Conservation (phyloP, 2,329 filamentous ascomycete species). For the Pseudogymnoascus verrucosus region DNA sequence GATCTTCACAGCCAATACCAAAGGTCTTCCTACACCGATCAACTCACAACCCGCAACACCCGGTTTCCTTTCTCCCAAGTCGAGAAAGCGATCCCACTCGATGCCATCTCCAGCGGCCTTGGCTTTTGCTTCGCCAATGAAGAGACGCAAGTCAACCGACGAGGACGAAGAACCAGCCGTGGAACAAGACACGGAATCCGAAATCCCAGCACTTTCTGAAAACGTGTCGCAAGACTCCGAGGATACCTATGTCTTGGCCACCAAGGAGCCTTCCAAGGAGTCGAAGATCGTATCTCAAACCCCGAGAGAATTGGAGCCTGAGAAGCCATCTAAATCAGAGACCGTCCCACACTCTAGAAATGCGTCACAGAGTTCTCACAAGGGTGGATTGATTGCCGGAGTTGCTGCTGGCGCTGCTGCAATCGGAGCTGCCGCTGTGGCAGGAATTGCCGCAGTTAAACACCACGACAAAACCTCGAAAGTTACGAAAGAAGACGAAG, state of each 20-base stretch:
- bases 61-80: conserved; percentile 12
- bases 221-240: background rate
- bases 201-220: background rate
- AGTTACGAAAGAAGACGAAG: conserved; percentile 13
- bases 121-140: conserved; percentile 16
- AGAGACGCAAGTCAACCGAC: conserved; percentile 15
- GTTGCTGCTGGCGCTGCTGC: conserved; percentile 16
- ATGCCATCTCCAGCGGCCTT: conserved; percentile 20
- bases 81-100: conserved; percentile 26
- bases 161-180: background rate
- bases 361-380: background rate
- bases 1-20: conserved; percentile 26
- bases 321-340: background rate
- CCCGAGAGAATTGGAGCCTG: background rate
- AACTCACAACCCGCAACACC: conserved; percentile 21
- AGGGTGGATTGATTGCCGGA: conserved; percentile 12
- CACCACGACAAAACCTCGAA: conserved; percentile 19
- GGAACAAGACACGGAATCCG: background rate
- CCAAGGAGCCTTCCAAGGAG: background rate
- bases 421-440: conserved; percentile 18
- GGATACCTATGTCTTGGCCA: background rate
- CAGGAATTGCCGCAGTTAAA: conserved; percentile 16
- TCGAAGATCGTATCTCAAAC: background rate
- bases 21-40: conserved; percentile 21
- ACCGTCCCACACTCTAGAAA: background rate